A percentile compares a stretch with the other conserved stretches of the same genome.
These are phyloP conservation scores for Bruguiera sexangula DNA, from an alignment of 345 rosid genomes.

Conservation along the genomic window DNA sequence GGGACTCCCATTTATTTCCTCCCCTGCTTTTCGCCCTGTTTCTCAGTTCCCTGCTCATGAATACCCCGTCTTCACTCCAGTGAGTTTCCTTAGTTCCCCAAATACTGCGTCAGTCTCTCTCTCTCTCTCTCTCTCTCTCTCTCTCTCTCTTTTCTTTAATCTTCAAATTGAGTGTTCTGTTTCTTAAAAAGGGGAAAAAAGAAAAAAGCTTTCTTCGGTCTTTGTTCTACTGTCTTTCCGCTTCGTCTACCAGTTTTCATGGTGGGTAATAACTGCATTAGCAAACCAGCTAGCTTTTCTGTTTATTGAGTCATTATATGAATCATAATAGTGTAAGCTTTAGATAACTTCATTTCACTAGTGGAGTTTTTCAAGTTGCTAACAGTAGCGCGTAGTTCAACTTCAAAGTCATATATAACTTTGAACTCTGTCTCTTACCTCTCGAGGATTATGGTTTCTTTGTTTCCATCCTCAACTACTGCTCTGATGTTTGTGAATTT, in stretches of 20 bases:
- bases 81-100: constrained; percentile 28
- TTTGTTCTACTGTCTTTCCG: constrained; percentile 1
- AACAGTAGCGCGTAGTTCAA: too few species aligned
- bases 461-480: too few species aligned
- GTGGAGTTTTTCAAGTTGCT: constrained; percentile 1
- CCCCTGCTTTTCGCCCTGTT: constrained; percentile 60
- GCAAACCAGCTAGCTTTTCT: background rate
- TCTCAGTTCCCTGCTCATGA: constrained; percentile 74
- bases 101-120: background rate
- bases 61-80: constrained; percentile 96
- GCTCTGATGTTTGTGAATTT: too few species aligned
- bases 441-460: too few species aligned
- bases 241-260: constrained; percentile 10
- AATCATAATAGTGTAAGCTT: background rate
- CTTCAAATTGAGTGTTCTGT: background rate
- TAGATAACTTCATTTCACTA: background rate
- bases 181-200: background rate
- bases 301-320: background rate
- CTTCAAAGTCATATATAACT: too few species aligned
- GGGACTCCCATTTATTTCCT: constrained; percentile 45
- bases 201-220: background rate
- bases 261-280: background rate
- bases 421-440: too few species aligned
- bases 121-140: background rate
- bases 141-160: constrained; percentile 1